phyloP scores from a whole-genome alignment of 768 basidiomycete genomes.

The Pleurotus tuoliensis region DNA sequence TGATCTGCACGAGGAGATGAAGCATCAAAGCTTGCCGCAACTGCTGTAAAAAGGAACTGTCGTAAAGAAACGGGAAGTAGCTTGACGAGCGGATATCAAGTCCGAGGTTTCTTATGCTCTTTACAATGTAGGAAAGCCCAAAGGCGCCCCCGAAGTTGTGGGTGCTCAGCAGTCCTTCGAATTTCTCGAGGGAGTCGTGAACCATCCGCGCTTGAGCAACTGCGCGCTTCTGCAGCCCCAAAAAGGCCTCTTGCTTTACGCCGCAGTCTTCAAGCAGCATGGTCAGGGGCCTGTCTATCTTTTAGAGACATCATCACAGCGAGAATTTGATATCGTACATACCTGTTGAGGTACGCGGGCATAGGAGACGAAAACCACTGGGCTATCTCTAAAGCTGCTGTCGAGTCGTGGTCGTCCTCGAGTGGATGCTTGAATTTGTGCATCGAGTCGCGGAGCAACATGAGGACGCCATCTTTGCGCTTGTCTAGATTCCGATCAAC shows the following conservation, averaged over 20 bases:
- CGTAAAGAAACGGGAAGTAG: constrained; percentile 30
- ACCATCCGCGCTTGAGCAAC: constrained; percentile 57
- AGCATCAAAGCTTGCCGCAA: constrained; percentile 60
- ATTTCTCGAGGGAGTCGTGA: constrained; percentile 48
- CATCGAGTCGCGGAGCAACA: constrained; percentile 74
- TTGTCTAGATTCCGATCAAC: constrained; percentile 55
- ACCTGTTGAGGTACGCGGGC: constrained; percentile 72
- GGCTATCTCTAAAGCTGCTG: constrained; percentile 73
- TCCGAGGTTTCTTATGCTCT: constrained; percentile 40
- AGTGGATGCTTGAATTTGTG: constrained; percentile 86
- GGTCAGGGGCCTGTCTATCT: constrained; percentile 52
- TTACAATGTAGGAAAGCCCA: constrained; percentile 48
- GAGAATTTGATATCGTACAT: constrained; percentile 7
- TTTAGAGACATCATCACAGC: background rate
- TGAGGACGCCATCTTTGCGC: constrained; percentile 45
- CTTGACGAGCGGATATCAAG: constrained; percentile 37
- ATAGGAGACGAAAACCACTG: constrained; percentile 58
- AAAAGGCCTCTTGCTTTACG: constrained; percentile 53
- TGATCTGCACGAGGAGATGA: constrained; percentile 67
- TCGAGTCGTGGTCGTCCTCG: constrained; percentile 37
- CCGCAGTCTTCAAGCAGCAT: constrained; percentile 79
- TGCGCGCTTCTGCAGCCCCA: constrained; percentile 56
- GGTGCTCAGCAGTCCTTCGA: constrained; percentile 42
- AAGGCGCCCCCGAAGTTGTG: constrained; percentile 46
- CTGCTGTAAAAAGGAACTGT: constrained; percentile 54